phyloP scores from a whole-genome alignment of 768 basidiomycete genomes.

The Termitomyces sp. region DNA sequence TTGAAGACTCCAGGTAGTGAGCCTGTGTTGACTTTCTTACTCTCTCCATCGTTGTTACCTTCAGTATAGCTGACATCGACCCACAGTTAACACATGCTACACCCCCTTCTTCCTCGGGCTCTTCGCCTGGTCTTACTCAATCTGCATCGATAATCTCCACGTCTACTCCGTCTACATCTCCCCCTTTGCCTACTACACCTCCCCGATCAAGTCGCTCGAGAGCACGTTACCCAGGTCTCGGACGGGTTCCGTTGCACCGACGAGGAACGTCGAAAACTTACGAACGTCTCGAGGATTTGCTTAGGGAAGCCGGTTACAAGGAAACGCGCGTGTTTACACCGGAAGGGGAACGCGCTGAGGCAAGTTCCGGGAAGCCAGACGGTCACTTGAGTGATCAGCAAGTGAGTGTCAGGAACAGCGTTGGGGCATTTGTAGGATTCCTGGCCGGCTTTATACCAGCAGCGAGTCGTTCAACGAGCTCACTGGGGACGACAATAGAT shows the following conservation, averaged over 20 bases:
- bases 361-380: conserved; percentile 21
- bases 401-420: conserved; percentile 36
- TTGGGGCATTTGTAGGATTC: conserved; percentile 63
- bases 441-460: conserved; percentile 54
- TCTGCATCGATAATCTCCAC: conserved; percentile 29
- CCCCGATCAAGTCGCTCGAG: conserved; percentile 34
- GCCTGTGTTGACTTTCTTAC: neutral
- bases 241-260: conserved; percentile 69
- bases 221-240: conserved; percentile 54
- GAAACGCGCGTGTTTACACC: conserved; percentile 89
- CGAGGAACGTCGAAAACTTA: conserved; percentile 78
- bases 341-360: conserved; percentile 51
- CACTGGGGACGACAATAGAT: conserved; percentile 9
- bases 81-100: conserved; percentile 22
- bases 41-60: neutral
- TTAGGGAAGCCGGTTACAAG: conserved; percentile 86
- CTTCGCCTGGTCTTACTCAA: conserved; percentile 34
- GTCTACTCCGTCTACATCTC: conserved; percentile 35
- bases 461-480: conserved; percentile 17
- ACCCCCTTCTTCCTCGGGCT: conserved; percentile 27
- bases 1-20: neutral
- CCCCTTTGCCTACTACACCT: conserved; percentile 36
- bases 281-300: conserved; percentile 79
- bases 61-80: neutral
- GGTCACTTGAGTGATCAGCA: conserved; percentile 17